Conservation (phyloP, 495 filamentous ascomycete species). For the Antarctomyces pellizariae region DNA sequence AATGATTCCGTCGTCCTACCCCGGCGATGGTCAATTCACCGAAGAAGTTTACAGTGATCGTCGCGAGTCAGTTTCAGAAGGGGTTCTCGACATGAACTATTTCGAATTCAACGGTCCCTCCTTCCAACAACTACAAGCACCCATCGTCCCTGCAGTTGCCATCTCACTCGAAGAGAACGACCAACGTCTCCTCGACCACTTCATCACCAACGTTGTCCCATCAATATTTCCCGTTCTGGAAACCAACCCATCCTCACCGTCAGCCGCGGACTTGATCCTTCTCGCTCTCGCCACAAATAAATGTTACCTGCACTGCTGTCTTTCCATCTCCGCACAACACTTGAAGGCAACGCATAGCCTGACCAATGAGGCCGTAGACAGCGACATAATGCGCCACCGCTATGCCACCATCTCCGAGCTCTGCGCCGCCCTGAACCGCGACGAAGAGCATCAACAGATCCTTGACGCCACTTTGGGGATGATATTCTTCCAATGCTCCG, state of each 20-base stretch:
- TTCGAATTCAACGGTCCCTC: no score
- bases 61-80: slow-evolving; percentile 36
- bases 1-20: slow-evolving; percentile 39
- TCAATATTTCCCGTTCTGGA: slow-evolving; percentile 83
- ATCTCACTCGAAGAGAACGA: slow-evolving; percentile 83
- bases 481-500: slow-evolving; percentile 93
- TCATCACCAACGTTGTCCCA: slow-evolving; percentile 67
- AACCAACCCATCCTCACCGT: slow-evolving; percentile 58
- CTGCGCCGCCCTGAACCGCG: slow-evolving; percentile 57
- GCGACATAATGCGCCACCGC: slow-evolving; percentile 83
- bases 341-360: slow-evolving; percentile 47
- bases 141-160: slow-evolving; percentile 31
- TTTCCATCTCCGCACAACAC: slow-evolving; percentile 90
- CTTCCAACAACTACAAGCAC: no score
- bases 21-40: slow-evolving; percentile 47
- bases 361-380: slow-evolving; percentile 55
- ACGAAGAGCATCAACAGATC: slow-evolving; percentile 67
- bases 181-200: slow-evolving; percentile 71
- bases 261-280: slow-evolving; percentile 58
- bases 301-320: slow-evolving; percentile 82
- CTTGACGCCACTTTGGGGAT: slow-evolving; percentile 87
- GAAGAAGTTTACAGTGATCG: slow-evolving; percentile 48
- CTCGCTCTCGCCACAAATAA: slow-evolving; percentile 74
- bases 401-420: slow-evolving; percentile 71
- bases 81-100: slow-evolving; percentile 46